Evolutionary conservation across 805 yeast genomes (phyloP).

Genomic region (Ogataea paradorogensis): DNA sequence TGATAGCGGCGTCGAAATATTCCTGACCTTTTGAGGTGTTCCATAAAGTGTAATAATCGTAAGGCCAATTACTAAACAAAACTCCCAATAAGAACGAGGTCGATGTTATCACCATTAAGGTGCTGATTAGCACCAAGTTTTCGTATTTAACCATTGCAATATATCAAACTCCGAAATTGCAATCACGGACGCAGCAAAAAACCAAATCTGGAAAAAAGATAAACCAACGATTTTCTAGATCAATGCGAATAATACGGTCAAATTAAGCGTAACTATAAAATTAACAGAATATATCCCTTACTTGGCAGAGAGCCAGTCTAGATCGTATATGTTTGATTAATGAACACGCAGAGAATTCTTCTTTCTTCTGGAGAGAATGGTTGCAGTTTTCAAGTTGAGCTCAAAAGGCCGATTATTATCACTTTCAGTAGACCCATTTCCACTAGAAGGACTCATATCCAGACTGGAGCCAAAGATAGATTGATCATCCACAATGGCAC

Average conservation of each 20-base stretch:
- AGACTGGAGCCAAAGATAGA: slow-evolving; percentile 14
- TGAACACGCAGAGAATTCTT: slow-evolving; percentile 20
- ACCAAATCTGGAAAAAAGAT: slow-evolving; percentile 3
- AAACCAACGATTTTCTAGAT: background rate
- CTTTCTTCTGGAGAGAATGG: slow-evolving; percentile 47
- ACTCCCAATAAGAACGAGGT: slow-evolving; percentile 80
- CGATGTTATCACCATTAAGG: slow-evolving; percentile 34
- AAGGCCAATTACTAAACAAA: slow-evolving; percentile 74
- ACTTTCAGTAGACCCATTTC: slow-evolving; percentile 2
- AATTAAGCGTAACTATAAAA: slow-evolving; percentile 7
- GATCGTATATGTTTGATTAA: background rate
- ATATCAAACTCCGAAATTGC: background rate
- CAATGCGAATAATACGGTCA: slow-evolving; percentile 1
- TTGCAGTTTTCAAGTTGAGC: slow-evolving; percentile 49
- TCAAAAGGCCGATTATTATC: slow-evolving; percentile 33
- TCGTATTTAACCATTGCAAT: slow-evolving; percentile 22
- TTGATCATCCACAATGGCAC: slow-evolving; percentile 17
- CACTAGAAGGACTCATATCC: slow-evolving; percentile 8
- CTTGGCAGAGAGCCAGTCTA: slow-evolving; percentile 1
- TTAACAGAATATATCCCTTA: background rate
- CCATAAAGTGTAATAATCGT: slow-evolving; percentile 78
- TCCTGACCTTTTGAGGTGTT: slow-evolving; percentile 44
- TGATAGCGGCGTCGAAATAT: slow-evolving; percentile 59
- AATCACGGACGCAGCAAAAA: slow-evolving; percentile 1
- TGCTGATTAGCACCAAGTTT: slow-evolving; percentile 36